Percentiles rank a stretch among this genome's conserved stretches.
Evolutionary conservation across 331 rosid species (phyloP).

Genomic region (Rhamnella rubrinervis): DNA sequence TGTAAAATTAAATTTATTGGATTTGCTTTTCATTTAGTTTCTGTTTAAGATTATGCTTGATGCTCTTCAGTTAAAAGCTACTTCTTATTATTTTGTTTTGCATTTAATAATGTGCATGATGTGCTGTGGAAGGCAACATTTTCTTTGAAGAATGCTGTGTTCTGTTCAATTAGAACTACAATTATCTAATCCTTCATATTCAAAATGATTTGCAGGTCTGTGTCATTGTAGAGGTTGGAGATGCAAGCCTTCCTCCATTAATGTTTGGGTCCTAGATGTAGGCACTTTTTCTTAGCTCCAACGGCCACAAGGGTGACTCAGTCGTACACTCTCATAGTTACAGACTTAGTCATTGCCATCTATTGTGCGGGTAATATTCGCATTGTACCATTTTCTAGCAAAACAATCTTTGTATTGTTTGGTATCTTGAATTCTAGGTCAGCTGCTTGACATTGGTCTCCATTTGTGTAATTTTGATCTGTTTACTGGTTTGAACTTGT

Average conservation of each 20-base stretch:
- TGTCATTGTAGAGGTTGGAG: constrained; percentile 84
- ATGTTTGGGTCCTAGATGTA: constrained; percentile 78
- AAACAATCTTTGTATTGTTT: neutral
- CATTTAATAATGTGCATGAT: no score
- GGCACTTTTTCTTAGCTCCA: constrained; percentile 68
- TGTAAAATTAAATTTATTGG: no score
- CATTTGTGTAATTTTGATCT: neutral
- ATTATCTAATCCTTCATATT: no score
- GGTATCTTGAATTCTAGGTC: neutral
- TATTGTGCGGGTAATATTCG: constrained; percentile 64
- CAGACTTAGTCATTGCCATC: constrained; percentile 56
- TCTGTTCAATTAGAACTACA: no score
- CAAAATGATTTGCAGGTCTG: constrained; percentile 46
- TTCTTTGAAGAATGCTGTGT: no score
- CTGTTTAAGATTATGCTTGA: no score
- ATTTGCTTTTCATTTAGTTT: no score
- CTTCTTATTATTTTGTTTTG: no score
- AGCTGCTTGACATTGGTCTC: neutral
- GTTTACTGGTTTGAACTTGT: neutral
- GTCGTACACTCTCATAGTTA: constrained; percentile 69
- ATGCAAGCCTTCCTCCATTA: constrained; percentile 61
- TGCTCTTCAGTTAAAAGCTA: no score
- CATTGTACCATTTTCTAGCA: no score
- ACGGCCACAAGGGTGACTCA: constrained; percentile 72
- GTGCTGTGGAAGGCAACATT: no score